Evolutionary conservation across 176 grass and related monocot species (phyloP).

Genomic region (Triticum turgidum): DNA sequence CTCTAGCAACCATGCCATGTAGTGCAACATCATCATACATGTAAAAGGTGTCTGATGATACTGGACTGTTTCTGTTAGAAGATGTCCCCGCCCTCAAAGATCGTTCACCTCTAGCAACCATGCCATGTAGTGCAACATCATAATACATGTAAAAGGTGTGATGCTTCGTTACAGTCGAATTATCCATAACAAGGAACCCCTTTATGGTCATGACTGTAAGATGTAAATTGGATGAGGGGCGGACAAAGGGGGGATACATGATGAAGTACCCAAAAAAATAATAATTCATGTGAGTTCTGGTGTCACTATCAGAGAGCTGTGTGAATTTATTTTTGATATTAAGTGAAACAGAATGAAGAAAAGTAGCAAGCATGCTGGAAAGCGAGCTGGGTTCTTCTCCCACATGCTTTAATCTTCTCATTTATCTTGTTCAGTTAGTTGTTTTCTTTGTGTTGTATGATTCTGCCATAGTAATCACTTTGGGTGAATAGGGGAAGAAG

Average conservation of each 20-base stretch:
- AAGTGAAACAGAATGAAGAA: neutral
- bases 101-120: neutral
- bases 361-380: neutral
- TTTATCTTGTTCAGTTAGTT: neutral
- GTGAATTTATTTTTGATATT: neutral
- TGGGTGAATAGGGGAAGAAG: neutral
- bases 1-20: neutral
- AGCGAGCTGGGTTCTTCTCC: neutral
- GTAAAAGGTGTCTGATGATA: neutral
- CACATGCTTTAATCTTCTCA: neutral
- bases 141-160: neutral
- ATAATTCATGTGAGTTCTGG: neutral
- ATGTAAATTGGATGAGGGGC: neutral
- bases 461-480: neutral
- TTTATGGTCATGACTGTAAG: neutral
- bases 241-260: neutral
- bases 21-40: neutral
- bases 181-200: neutral
- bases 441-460: neutral
- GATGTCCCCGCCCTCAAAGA: neutral
- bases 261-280: neutral
- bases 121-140: neutral
- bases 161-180: neutral
- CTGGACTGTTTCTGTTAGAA: neutral
- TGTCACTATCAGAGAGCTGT: neutral